Evolutionary conservation across 140 eudicot species (phyloP).

Genomic region (Erigeron philadelphicus): DNA sequence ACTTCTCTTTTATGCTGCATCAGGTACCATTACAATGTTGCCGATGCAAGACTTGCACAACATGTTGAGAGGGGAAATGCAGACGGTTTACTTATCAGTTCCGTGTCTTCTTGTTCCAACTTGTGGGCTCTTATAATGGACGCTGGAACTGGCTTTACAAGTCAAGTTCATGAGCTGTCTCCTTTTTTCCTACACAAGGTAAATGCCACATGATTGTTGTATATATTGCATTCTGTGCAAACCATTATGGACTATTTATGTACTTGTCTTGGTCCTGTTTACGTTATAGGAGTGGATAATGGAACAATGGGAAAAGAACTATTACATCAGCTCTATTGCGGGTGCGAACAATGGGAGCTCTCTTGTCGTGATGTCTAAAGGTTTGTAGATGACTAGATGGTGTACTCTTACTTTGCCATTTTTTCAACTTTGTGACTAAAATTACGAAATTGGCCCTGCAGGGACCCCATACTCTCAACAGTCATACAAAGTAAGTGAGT

Average conservation of each 20-base stretch:
- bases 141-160: constrained; percentile 53
- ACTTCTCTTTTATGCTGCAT: background rate
- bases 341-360: constrained; percentile 76
- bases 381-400: constrained; percentile 21
- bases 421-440: background rate
- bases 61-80: constrained; percentile 51
- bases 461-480: constrained; percentile 86
- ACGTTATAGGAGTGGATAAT: constrained; percentile 72
- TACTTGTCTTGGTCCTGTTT: background rate
- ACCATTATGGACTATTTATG: background rate
- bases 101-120: constrained; percentile 45
- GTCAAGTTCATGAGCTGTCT: constrained; percentile 53
- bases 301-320: constrained; percentile 92
- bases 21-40: constrained; percentile 48
- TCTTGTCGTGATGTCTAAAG: constrained; percentile 87
- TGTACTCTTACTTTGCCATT: background rate
- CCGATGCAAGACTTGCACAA: constrained; percentile 51
- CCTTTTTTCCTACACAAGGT: constrained; percentile 59
- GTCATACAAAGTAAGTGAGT: constrained; percentile 94
- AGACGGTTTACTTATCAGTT: constrained; percentile 49
- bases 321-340: constrained; percentile 69
- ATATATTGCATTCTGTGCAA: background rate
- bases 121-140: constrained; percentile 67
- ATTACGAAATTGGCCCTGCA: constrained; percentile 2
- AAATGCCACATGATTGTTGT: background rate